These are phyloP conservation scores for Arthrobotrys musiformis DNA, from an alignment of 2,329 filamentous ascomycete genomes.

Conservation along the genomic window DNA sequence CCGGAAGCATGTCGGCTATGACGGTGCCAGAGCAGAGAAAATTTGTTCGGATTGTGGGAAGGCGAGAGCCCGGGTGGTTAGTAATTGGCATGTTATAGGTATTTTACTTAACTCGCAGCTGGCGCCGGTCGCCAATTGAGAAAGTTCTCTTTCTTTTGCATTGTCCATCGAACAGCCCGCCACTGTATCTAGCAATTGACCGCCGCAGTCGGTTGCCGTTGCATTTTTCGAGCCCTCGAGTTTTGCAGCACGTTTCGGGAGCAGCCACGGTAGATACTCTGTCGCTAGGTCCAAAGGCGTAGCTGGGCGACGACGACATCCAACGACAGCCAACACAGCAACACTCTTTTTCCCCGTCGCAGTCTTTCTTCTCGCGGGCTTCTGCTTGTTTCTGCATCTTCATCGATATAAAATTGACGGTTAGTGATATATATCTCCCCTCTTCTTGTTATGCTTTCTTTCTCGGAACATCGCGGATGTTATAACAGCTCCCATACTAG, in stretches of 20 bases:
- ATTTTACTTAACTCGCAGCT: constrained; percentile 25
- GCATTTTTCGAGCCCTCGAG: neutral
- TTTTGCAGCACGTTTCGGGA: neutral
- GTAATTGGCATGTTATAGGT: constrained; percentile 19
- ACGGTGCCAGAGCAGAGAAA: constrained; percentile 30
- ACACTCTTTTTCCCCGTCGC: neutral
- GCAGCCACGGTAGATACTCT: constrained; percentile 9
- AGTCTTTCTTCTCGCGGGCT: neutral
- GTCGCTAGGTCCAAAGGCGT: constrained; percentile 20
- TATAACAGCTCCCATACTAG: neutral
- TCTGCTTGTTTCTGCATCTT: neutral
- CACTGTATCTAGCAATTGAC: neutral
- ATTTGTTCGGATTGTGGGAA: constrained; percentile 56
- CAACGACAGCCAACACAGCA: constrained; percentile 43
- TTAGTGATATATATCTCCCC: neutral
- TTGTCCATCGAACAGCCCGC: constrained; percentile 14
- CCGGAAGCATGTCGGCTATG: constrained; percentile 23
- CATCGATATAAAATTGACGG: constrained; percentile 10
- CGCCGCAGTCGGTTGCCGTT: neutral
- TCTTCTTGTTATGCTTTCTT: neutral
- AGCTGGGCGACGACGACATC: constrained; percentile 16
- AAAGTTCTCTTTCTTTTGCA: constrained; percentile 6
- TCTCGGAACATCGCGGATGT: constrained; percentile 7
- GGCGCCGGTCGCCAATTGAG: constrained; percentile 13
- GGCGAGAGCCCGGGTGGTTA: constrained; percentile 45